Conservation (phyloP, 768 basidiomycete species). For the Boletus fagicola region DNA sequence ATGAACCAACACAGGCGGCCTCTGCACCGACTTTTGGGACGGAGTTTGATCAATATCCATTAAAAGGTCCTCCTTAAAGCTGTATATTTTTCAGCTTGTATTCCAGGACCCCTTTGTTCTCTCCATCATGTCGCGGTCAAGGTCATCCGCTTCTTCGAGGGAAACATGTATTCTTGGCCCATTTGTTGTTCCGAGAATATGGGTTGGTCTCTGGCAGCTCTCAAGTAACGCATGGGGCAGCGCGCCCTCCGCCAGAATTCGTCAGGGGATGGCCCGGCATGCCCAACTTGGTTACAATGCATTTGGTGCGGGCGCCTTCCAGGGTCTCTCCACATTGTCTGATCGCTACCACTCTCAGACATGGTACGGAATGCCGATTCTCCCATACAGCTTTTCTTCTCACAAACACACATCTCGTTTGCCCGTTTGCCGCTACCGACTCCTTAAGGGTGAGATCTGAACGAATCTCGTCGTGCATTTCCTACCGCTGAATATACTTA, state of each 20-base stretch:
- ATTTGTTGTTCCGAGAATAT: slow-evolving; percentile 59
- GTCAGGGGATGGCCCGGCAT: slow-evolving; percentile 64
- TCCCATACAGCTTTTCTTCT: slow-evolving; percentile 15
- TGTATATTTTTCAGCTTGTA: slow-evolving; percentile 5
- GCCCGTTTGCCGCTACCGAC: slow-evolving; percentile 2
- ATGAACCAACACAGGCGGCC: slow-evolving; percentile 2
- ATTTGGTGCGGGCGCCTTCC: slow-evolving; percentile 35
- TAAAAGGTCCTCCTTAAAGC: slow-evolving; percentile 18
- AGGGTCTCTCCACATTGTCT: slow-evolving; percentile 13
- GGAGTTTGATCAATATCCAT: slow-evolving; percentile 32
- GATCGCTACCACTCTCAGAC: slow-evolving; percentile 36
- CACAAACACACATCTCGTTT: slow-evolving; percentile 5
- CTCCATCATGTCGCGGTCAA: slow-evolving; percentile 22
- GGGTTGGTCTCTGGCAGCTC: slow-evolving; percentile 83
- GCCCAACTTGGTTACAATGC: slow-evolving; percentile 52
- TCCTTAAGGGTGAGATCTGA: slow-evolving; percentile 27
- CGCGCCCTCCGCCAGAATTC: slow-evolving; percentile 61
- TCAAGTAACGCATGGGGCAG: slow-evolving; percentile 86
- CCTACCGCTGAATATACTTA: slow-evolving; percentile 13
- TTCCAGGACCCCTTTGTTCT: slow-evolving; percentile 6
- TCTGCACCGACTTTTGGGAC: slow-evolving; percentile 21
- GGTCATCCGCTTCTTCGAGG: slow-evolving; percentile 7
- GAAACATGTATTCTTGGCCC: slow-evolving; percentile 60
- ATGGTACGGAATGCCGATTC: slow-evolving; percentile 46
- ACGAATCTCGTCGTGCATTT: neutral